Evolutionary conservation across 305 asterid genomes (phyloP).

Genomic region (Solanum hybrid): DNA sequence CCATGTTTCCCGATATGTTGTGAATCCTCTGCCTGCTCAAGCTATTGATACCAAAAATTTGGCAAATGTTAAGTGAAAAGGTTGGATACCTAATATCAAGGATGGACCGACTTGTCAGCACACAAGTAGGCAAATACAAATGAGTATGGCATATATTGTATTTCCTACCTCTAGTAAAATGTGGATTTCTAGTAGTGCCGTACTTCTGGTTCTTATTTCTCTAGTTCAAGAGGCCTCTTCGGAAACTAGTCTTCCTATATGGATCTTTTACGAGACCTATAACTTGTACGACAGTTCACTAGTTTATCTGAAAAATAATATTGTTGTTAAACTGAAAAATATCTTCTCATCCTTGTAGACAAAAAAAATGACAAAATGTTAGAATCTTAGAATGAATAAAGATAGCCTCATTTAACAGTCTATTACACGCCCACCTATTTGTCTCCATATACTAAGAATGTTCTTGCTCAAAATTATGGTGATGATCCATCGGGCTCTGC

Average conservation of each 20-base stretch:
- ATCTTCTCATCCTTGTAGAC: neutral
- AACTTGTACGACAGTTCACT: neutral
- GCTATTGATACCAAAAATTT: neutral
- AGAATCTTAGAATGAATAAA: neutral
- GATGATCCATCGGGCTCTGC: neutral
- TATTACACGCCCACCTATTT: neutral
- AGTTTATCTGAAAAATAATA: neutral
- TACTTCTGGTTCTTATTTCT: neutral
- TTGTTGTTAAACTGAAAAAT: neutral
- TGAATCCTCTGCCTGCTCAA: neutral
- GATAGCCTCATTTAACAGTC: neutral
- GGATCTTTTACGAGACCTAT: neutral
- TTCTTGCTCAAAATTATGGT: neutral
- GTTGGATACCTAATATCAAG: neutral
- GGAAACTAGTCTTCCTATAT: neutral
- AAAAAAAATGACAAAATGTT: neutral
- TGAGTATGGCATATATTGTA: neutral
- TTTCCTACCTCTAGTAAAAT: neutral
- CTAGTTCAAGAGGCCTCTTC: neutral
- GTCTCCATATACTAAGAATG: neutral
- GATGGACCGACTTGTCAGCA: neutral
- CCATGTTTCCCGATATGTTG: neutral
- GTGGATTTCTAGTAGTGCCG: neutral
- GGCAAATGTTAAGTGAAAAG: neutral
- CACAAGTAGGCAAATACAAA: neutral